Evolutionary conservation across 306 rosid genomes (phyloP).

Genomic region (Notholithocarpus densiflorus): DNA sequence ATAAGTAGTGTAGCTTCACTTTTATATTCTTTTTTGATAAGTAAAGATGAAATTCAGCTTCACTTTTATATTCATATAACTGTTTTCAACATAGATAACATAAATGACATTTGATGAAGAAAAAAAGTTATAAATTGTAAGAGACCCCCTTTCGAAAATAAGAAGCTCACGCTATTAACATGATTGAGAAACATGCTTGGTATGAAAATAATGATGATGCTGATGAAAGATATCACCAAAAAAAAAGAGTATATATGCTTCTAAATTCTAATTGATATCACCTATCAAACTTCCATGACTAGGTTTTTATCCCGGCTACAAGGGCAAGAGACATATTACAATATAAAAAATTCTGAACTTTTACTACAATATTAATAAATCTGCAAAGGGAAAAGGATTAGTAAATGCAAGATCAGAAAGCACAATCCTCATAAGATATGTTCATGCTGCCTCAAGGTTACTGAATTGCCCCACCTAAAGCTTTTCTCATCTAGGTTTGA

Average conservation of each 20-base stretch:
- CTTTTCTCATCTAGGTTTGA: neutral
- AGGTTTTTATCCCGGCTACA: neutral
- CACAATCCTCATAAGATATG: neutral
- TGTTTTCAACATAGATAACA: too few relatives aligned
- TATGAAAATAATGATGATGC: neutral
- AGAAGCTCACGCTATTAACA: neutral
- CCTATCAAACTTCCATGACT: neutral
- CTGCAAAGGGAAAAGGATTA: neutral
- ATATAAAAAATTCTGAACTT: neutral
- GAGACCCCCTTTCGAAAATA: too few relatives aligned
- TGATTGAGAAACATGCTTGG: neutral
- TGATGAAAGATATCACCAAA: neutral
- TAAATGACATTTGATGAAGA: neutral
- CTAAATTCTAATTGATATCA: neutral
- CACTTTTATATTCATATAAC: too few relatives aligned
- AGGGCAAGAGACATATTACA: neutral
- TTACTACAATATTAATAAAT: neutral
- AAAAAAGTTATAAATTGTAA: too few relatives aligned
- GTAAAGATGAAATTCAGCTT: too few relatives aligned
- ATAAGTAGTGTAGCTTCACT: too few relatives aligned
- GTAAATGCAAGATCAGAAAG: constrained; percentile 4
- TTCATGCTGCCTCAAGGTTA: neutral
- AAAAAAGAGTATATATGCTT: neutral
- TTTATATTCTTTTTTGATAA: too few relatives aligned
- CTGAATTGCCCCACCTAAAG: neutral